A percentile compares a stretch with the other conserved stretches of the same genome.
phyloP scores from a whole-genome alignment of 208 protist genomes.

The Strigomonas galati region DNA sequence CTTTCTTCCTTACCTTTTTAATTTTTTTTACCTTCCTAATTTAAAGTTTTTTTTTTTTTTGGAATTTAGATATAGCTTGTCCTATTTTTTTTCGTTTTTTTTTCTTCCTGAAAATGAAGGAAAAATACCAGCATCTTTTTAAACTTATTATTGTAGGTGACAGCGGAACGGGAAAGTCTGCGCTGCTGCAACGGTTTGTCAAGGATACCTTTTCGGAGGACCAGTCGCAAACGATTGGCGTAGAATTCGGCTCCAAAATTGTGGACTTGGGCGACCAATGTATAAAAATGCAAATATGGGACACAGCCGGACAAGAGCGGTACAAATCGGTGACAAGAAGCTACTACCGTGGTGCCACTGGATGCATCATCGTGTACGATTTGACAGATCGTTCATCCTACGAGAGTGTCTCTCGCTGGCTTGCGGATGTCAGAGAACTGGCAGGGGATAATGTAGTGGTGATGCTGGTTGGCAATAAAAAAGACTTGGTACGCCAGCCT shows the following conservation, averaged over 20 bases:
- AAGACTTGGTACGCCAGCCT: slow-evolving; percentile 72
- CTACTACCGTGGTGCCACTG: slow-evolving; percentile 97
- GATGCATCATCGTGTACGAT: slow-evolving; percentile 98
- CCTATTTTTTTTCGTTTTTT: slow-evolving; percentile 13
- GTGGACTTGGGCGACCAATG: slow-evolving; percentile 86
- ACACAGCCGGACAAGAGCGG: slow-evolving; percentile 97
- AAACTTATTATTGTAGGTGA: slow-evolving; percentile 86
- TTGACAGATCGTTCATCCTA: slow-evolving; percentile 95
- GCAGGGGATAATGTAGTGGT: slow-evolving; percentile 87
- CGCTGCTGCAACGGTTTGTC: slow-evolving; percentile 96
- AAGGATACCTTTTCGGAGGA: slow-evolving; percentile 95
- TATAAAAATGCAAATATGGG: slow-evolving; percentile 98
- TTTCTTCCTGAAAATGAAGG: slow-evolving; percentile 28
- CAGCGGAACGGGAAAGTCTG: slow-evolving; percentile 94
- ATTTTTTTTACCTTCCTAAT: no score
- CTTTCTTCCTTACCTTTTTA: no score
- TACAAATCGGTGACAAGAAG: slow-evolving; percentile 97
- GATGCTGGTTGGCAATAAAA: slow-evolving; percentile 94
- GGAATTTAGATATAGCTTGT: slow-evolving; percentile 4
- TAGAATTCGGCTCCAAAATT: slow-evolving; percentile 97
- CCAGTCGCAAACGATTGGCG: slow-evolving; percentile 96
- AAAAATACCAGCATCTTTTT: slow-evolving; percentile 81
- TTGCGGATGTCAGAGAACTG: slow-evolving; percentile 93
- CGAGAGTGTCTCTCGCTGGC: slow-evolving; percentile 95
- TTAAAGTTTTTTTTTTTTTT: slow-evolving; percentile 2